A percentile compares a stretch with the other conserved stretches of the same genome.
Conservation (phyloP, 371 early-diverging fungal genomes). For the Syncephalastrum contaminatum region DNA sequence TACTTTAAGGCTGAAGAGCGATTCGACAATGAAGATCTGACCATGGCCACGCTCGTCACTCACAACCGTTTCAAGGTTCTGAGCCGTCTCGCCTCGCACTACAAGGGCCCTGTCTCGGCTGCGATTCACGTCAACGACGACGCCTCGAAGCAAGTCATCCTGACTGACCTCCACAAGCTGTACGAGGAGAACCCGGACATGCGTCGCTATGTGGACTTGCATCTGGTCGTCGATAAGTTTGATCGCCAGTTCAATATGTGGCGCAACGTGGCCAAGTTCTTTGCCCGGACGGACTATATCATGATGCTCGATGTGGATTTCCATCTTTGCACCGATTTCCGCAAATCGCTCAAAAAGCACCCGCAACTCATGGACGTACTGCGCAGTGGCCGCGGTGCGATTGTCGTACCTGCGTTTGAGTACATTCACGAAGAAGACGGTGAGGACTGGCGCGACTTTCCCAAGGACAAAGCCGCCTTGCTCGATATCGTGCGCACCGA, state of each 20-base stretch:
- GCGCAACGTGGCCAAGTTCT: slow-evolving; percentile 65
- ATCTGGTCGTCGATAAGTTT: slow-evolving; percentile 59
- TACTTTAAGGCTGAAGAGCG: slow-evolving; percentile 48
- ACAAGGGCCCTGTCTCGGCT: slow-evolving; percentile 61
- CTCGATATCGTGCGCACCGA: slow-evolving; percentile 41
- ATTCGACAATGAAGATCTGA: slow-evolving; percentile 53
- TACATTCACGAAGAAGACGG: slow-evolving; percentile 52
- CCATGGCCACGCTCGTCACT: slow-evolving; percentile 58
- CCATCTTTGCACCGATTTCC: slow-evolving; percentile 59
- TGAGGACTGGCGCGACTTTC: slow-evolving; percentile 50
- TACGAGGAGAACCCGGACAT: slow-evolving; percentile 51
- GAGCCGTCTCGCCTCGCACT: slow-evolving; percentile 52
- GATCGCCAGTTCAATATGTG: slow-evolving; percentile 67
- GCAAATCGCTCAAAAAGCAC: slow-evolving; percentile 36
- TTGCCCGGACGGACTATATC: slow-evolving; percentile 57
- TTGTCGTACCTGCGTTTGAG: slow-evolving; percentile 65
- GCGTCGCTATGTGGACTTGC: slow-evolving; percentile 55
- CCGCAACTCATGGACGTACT: slow-evolving; percentile 45
- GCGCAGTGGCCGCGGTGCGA: slow-evolving; percentile 45
- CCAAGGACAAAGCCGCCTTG: slow-evolving; percentile 37
- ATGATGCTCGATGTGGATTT: slow-evolving; percentile 66
- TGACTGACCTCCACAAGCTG: slow-evolving; percentile 48
- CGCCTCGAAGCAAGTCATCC: slow-evolving; percentile 38
- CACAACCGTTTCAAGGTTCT: slow-evolving; percentile 49
- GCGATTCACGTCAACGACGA: slow-evolving; percentile 66